Base-by-base conservation (phyloP, 257 asterid genomes). In the Solanum peruvianum region DNA sequence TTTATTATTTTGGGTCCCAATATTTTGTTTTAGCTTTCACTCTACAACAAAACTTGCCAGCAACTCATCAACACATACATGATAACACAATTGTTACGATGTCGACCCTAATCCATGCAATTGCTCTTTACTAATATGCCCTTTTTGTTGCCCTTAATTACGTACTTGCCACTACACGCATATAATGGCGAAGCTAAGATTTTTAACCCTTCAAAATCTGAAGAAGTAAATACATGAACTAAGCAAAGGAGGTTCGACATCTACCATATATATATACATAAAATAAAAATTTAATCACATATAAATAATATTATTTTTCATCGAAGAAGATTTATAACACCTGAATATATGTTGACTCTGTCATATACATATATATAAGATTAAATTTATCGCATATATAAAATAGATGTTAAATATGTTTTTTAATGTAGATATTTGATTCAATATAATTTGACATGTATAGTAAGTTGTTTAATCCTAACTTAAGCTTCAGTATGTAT, bases 181-280 rank as follows among this genome's bases (percentile, higher is more conserved):
- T 5, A 37, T 2, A 37, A 37, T 37, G 7, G 6, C 39, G 39
- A 37, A 37, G 7, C 1, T 5, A 35, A 5, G 1, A 35, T 5
- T 35, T 35, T 35, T 35, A 35, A 35, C 0, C 0, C 0, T 6
- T 37, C 0, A 5, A 37, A 37, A 37, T 37, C 0, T 37, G 0
- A 37, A 37, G 39, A 37, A 37, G 1, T 37, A 37, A 37, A 37
- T 5, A 37, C 0, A 6, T 0, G 39, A 37, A 37, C 7, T 5
- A 5, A 37, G 1, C 0, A 6, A 5, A 37, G 1, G 0, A 37
- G 7, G 0, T 0, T 37, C 7, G 7, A 37, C 7, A 37, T 37
- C 0, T 37, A 37, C 0, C 0, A 37, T 37, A 37, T 37, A 37
- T 5, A 35, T 37, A 37, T 5, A 37, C 2, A 37, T 37, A 37